Evolutionary conservation across 495 filamentous ascomycete genomes (phyloP).

Genomic region (Aspergillus funiculosus): DNA sequence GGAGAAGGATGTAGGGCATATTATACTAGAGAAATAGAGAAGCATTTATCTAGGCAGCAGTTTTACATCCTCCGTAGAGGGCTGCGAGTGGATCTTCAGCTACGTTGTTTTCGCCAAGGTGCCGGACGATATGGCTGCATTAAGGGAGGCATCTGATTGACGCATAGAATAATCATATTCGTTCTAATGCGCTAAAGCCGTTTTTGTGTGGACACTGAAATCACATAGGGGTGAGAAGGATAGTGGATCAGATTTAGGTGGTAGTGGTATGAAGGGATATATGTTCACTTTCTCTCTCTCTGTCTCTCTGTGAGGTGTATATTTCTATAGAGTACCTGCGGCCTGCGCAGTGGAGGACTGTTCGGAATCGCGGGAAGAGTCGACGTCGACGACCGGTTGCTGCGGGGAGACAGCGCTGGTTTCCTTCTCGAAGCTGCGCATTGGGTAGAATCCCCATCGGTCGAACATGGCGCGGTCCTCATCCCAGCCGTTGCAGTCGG

Average conservation of each 20-base stretch:
- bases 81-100: neutral
- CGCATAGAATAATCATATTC: conserved; percentile 5
- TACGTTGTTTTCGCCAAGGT: conserved; percentile 7
- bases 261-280: too few relatives aligned
- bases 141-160: conserved; percentile 4
- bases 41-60: conserved; percentile 12
- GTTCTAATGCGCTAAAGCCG: neutral
- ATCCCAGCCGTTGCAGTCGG: conserved; percentile 81
- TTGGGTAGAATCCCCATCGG: conserved; percentile 66
- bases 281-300: too few relatives aligned
- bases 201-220: neutral
- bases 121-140: conserved; percentile 9
- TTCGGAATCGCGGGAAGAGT: neutral
- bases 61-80: too few relatives aligned
- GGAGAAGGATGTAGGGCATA: too few relatives aligned
- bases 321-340: conserved; percentile 17
- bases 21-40: neutral
- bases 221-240: neutral
- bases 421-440: conserved; percentile 51
- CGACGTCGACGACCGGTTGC: neutral
- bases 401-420: conserved; percentile 2
- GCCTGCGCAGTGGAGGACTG: conserved; percentile 15
- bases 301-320: too few relatives aligned
- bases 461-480: conserved; percentile 77
- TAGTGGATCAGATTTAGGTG: conserved; percentile 3